Evolutionary conservation across 345 rosid genomes (phyloP).

Genomic region (Eucalyptus fibrosa): DNA sequence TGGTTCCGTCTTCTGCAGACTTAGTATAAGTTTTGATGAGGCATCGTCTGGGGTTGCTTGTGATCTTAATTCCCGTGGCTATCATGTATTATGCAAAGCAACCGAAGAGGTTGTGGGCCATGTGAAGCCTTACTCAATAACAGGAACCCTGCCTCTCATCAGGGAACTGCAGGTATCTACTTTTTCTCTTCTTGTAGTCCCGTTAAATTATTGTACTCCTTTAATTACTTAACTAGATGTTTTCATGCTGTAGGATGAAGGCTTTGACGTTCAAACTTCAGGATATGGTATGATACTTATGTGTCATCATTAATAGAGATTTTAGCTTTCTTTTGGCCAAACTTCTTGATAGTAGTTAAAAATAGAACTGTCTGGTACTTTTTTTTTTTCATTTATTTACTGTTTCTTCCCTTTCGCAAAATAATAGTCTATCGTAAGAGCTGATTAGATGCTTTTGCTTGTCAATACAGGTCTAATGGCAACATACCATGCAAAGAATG

Average conservation of each 20-base stretch:
- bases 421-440: background rate
- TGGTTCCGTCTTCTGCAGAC: slow-evolving; percentile 21
- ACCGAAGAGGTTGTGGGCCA: slow-evolving; percentile 85
- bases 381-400: background rate
- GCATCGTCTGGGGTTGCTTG: slow-evolving; percentile 85
- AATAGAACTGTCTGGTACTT: background rate
- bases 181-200: background rate
- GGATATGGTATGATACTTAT: slow-evolving; percentile 55
- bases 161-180: slow-evolving; percentile 66
- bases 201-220: background rate
- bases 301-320: background rate
- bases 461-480: slow-evolving; percentile 74
- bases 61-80: slow-evolving; percentile 80
- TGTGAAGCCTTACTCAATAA: slow-evolving; percentile 89
- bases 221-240: background rate
- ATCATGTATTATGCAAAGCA: slow-evolving; percentile 76
- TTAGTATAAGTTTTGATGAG: slow-evolving; percentile 65
- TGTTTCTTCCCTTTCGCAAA: background rate
- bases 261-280: slow-evolving; percentile 88
- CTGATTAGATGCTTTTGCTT: background rate
- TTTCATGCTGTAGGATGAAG: slow-evolving; percentile 57
- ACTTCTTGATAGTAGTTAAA: background rate
- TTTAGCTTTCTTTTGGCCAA: background rate
- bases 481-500: slow-evolving; percentile 92
- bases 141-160: slow-evolving; percentile 90